Percentiles rank a stretch among this genome's conserved stretches.
These are phyloP conservation scores for Vigna mungo DNA, from an alignment of 306 rosid genomes.

Conservation along the genomic window DNA sequence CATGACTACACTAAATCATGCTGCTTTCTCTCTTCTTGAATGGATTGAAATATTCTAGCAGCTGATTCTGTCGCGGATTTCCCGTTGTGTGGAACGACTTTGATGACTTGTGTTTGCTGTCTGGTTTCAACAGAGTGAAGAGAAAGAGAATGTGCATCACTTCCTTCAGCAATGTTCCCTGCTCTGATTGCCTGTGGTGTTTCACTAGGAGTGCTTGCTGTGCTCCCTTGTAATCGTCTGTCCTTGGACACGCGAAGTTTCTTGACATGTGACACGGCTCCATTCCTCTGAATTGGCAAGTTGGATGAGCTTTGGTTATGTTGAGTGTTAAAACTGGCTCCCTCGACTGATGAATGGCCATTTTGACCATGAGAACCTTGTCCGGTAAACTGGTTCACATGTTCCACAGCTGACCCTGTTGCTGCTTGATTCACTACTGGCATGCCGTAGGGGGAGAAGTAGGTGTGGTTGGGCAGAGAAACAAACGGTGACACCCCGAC, in stretches of 20 bases:
- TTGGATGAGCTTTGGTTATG: slow-evolving; percentile 14
- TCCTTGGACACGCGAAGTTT: neutral
- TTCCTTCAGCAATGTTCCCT: neutral
- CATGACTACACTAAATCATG: neutral
- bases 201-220: neutral
- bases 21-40: slow-evolving; percentile 15
- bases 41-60: slow-evolving; percentile 20
- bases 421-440: slow-evolving; percentile 51
- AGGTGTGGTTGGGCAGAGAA: slow-evolving; percentile 52
- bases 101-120: slow-evolving; percentile 6
- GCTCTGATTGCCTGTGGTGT: neutral
- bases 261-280: neutral
- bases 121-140: neutral
- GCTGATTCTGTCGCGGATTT: neutral
- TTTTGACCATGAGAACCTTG: slow-evolving; percentile 34
- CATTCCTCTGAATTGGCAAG: slow-evolving; percentile 7
- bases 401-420: slow-evolving; percentile 58
- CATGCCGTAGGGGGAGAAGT: slow-evolving; percentile 68
- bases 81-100: slow-evolving; percentile 13
- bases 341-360: slow-evolving; percentile 13
- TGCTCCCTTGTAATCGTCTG: slow-evolving; percentile 1
- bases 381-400: slow-evolving; percentile 46
- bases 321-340: neutral
- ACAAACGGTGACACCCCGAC: slow-evolving; percentile 48
- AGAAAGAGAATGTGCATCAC: slow-evolving; percentile 16